Evolutionary conservation across 2,329 filamentous ascomycete genomes (phyloP), one percentile per base, ranked within the genome.

Genomic region (Pestalotiopsis sp.): DNA sequence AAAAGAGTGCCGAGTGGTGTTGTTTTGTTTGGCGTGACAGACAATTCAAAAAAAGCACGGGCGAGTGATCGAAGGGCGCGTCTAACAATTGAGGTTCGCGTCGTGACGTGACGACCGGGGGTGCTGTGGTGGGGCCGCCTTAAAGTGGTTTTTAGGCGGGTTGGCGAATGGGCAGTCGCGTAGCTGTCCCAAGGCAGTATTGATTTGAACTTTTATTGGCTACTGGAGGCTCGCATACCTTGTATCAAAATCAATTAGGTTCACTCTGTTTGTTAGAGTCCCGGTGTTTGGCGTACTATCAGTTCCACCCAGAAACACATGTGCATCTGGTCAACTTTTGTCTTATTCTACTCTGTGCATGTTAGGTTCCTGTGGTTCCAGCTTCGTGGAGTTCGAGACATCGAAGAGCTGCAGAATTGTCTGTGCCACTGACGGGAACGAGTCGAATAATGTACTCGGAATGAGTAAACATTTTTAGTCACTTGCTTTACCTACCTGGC

Each of bases 21-120:
- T 23, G 39, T 23, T 31, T 31, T 49, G 61, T 23, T 31, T 14
- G 31, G n/a, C 57, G 23, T 25, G 31, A 27, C 7, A 39, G n/a
- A 14, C 17, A 36, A 36, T 27, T 39, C 36, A 38, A 25, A 49
- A 49, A 52, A 49, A 27, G 38, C 12, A 49, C 41, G 17, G 61
- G 61, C 7, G 9, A 38, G 61, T 14, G 36, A 49, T 64, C 14
- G 61, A 64, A 49, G 39, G 61, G 61, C 61, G 61, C 61, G 61
- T 64, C 61, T 41, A 62, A 62, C 59, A 38, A 64, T 64, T 45
- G 38, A 31, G 39, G 41, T 13, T 64, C 61, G 61, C 61, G 59
- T 62, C 59, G 27, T 62, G 61, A 64, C 61, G 61, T 64, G 61
- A 45, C 61, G 61, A 64, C 61, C 38, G 25, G 61, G 27, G 61